Conservation (phyloP, 2,329 filamentous ascomycete species). For the Daldinia eschscholtzii region DNA sequence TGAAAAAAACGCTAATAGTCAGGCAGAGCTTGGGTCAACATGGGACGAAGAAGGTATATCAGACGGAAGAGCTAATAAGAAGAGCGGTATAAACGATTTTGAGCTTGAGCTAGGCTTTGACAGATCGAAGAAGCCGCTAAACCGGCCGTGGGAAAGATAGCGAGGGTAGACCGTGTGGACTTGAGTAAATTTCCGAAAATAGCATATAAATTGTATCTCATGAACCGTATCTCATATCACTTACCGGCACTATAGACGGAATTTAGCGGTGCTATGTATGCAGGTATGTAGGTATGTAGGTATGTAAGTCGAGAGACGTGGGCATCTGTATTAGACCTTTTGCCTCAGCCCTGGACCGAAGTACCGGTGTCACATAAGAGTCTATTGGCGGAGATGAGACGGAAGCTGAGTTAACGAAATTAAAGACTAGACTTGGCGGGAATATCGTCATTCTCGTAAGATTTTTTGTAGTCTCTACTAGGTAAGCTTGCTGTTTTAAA, state of each 20-base stretch:
- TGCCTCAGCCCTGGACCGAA: neutral
- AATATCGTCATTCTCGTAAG: neutral
- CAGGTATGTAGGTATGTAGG: neutral
- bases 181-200: neutral
- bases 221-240: neutral
- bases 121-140: constrained; percentile 42
- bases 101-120: constrained; percentile 37
- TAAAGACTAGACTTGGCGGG: neutral
- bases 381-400: neutral
- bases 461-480: neutral
- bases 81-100: constrained; percentile 18
- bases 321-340: neutral
- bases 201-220: neutral
- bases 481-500: neutral
- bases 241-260: neutral
- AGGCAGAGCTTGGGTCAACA: neutral
- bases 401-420: constrained; percentile 1
- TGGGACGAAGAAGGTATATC: constrained; percentile 13
- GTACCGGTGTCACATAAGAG: neutral
- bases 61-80: constrained; percentile 28
- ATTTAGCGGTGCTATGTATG: neutral
- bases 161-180: constrained; percentile 33
- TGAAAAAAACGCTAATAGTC: constrained; percentile 2
- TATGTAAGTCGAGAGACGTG: neutral
- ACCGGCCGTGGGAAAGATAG: constrained; percentile 47